Conservation (phyloP, 1,284 basidiomycete genomes). For the Dichomitus squalens region DNA sequence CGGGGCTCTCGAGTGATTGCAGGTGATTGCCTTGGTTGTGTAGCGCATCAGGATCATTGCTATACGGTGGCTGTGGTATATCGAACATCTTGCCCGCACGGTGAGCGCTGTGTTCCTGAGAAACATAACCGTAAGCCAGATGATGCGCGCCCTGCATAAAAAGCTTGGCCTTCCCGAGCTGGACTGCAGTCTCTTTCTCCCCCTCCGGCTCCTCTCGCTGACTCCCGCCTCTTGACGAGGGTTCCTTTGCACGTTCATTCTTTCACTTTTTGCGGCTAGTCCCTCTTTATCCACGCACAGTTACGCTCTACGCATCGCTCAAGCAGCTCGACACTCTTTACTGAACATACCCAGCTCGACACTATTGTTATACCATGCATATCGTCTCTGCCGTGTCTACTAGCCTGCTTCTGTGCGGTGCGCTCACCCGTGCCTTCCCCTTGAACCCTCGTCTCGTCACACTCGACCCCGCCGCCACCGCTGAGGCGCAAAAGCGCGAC, state of each 20-base stretch:
- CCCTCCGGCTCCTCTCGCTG: not conserved
- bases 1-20: too few relatives aligned
- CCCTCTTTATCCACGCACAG: not conserved
- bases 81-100: not conserved
- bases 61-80: not conserved
- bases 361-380: not conserved
- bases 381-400: not conserved
- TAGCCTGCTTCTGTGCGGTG: not conserved
- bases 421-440: not conserved
- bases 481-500: conserved; percentile 7
- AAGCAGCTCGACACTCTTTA: not conserved
- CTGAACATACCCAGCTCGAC: not conserved
- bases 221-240: conserved; percentile 2
- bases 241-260: not conserved
- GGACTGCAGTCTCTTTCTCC: not conserved
- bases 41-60: not conserved
- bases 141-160: not conserved
- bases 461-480: conserved; percentile 2
- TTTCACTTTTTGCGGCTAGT: not conserved
- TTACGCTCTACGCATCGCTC: not conserved
- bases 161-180: not conserved
- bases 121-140: not conserved
- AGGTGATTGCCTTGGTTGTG: too few relatives aligned
- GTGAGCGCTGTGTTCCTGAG: not conserved
- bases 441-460: not conserved